phyloP scores from a whole-genome alignment of 768 basidiomycete species.

The Suillus hirtellus region DNA sequence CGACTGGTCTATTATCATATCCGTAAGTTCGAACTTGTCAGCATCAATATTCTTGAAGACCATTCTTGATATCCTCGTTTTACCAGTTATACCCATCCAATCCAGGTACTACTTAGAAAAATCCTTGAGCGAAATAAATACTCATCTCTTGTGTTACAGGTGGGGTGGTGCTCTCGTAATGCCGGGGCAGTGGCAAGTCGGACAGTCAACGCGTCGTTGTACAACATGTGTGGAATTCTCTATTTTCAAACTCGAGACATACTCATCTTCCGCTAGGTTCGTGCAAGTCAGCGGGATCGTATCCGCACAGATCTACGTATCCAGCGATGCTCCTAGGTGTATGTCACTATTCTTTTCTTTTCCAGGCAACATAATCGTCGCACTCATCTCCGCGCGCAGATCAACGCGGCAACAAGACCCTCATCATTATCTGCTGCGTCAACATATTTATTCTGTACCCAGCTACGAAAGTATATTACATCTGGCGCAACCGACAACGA shows the following conservation, averaged over 20 bases:
- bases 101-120: conserved; percentile 34
- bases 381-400: conserved; percentile 33
- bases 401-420: conserved; percentile 53
- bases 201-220: conserved; percentile 59
- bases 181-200: conserved; percentile 59
- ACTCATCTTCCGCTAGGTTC: conserved; percentile 28
- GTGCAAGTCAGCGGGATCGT: conserved; percentile 46
- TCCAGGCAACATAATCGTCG: not conserved
- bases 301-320: conserved; percentile 56
- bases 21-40: conserved; percentile 31
- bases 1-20: conserved; percentile 46
- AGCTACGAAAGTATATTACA: conserved; percentile 52
- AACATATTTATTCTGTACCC: conserved; percentile 56
- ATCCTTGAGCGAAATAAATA: not conserved
- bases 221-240: conserved; percentile 45
- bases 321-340: conserved; percentile 60
- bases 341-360: conserved; percentile 15
- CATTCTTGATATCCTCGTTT: conserved; percentile 12
- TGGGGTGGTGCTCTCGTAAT: conserved; percentile 62
- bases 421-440: conserved; percentile 54
- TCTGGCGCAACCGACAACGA: conserved; percentile 59
- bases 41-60: conserved; percentile 9
- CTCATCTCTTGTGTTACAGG: conserved; percentile 22
- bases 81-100: conserved; percentile 47
- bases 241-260: not conserved